Base-by-base conservation (phyloP, 495 filamentous ascomycete species). In the Tuber indicum region DNA sequence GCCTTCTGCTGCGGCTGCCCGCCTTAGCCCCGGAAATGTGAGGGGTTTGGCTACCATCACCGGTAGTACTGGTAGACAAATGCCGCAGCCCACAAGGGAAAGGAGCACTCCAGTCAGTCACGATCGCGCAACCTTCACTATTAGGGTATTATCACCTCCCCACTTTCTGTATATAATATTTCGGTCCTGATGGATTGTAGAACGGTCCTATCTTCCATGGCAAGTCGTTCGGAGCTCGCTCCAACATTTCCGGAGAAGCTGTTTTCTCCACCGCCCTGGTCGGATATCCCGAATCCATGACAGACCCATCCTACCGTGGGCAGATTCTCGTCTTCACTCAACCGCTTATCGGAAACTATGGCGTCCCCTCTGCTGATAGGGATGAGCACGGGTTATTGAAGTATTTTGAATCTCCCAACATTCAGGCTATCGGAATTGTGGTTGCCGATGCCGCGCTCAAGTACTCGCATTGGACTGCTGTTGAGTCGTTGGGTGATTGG, bases 241-340 rank as follows among this genome's bases (percentile, higher is more conserved):
- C 93, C 87, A 97, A 92, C 85, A 90, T 94, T 81, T 91, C 95
- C 75, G 96, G 96, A 81, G 96, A 99, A 88, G 88, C 98, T 82
- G 96, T 99, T 85, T 99, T 99, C 87, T 84, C 82, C 39, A 83
- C 82, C n/a, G 82, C 82, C 6, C 82, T 83, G 19, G 94, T 97
- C 76, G 94, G 93, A 77, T 99, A 99, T 84, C 96, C 96, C 77
- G 96, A 99, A 87, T 97, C 95, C 70, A 90, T 99, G 90, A 98
- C 96, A 83, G 96, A 98, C 82, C 96, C 96, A 58, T 98, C 96
- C 45, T 99, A 99, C 88, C 94, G 96, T 80, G 96, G 96, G 70
- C 96, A 99, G 87, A 98, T 98, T 76, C 87, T 97, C 81, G 95
- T 98, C 82, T 97, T 99, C 88, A 99, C 96, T 74, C 93, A 97